These are phyloP conservation scores for Alternaria postmessia DNA, from an alignment of 2,329 filamentous ascomycete species.

Conservation along the genomic window DNA sequence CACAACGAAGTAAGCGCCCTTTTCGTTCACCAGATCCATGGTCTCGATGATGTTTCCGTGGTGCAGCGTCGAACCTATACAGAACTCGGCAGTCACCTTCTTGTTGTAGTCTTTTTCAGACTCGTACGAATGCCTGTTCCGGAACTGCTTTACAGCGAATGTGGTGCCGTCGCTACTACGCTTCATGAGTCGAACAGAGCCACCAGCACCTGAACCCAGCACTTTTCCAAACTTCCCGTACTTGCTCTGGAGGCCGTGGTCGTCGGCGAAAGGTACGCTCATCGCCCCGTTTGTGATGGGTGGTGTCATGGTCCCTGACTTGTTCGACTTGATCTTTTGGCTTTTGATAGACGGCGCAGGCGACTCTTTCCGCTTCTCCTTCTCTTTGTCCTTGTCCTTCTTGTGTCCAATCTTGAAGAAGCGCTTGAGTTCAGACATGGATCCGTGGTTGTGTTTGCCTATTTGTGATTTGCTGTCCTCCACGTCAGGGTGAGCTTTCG, in stretches of 20 bases:
- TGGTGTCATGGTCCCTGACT: slow-evolving; percentile 50
- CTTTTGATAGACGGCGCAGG: slow-evolving; percentile 67
- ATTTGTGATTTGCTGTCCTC: slow-evolving; percentile 42
- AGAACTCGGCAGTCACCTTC: slow-evolving; percentile 98
- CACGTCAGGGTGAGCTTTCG: slow-evolving; percentile 56
- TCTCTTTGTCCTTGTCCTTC: slow-evolving; percentile 59
- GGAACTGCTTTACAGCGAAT: slow-evolving; percentile 97
- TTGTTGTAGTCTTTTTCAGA: slow-evolving; percentile 96
- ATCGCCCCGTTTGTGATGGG: slow-evolving; percentile 42
- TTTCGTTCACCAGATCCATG: slow-evolving; percentile 94
- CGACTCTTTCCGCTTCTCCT: slow-evolving; percentile 66
- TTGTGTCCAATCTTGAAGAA: slow-evolving; percentile 84
- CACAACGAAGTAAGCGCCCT: slow-evolving; percentile 94
- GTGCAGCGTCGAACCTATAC: slow-evolving; percentile 93
- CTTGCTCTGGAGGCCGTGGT: slow-evolving; percentile 87
- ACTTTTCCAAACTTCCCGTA: slow-evolving; percentile 97
- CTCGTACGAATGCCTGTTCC: slow-evolving; percentile 90
- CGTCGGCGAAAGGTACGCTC: slow-evolving; percentile 85
- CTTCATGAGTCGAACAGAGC: slow-evolving; percentile 93
- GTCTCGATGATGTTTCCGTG: slow-evolving; percentile 99
- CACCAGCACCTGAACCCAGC: slow-evolving; percentile 90
- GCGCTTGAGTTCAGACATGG: slow-evolving; percentile 94
- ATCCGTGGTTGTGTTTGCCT: slow-evolving; percentile 66
- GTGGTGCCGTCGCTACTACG: slow-evolving; percentile 89
- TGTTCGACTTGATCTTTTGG: slow-evolving; percentile 58